Evolutionary conservation across 768 basidiomycete species (phyloP), one percentile per base, ranked within the genome.

Genomic region (Dentipellis fragilis): DNA sequence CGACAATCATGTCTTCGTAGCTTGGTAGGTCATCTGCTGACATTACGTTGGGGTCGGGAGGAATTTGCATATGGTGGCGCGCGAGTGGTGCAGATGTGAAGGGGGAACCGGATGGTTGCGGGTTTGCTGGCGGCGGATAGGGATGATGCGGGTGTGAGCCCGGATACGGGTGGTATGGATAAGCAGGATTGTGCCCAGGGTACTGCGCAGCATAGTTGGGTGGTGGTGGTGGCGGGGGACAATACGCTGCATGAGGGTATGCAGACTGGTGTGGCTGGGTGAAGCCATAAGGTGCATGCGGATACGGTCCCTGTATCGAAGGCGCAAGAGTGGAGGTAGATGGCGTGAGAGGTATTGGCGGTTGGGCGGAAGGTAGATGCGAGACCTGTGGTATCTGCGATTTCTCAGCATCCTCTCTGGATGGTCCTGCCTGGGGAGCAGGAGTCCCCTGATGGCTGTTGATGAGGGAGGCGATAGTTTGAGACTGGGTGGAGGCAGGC

Each of bases 1-100:
- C 86, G 10, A 85, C 87, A 16, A 93, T 87, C 91, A 93, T 93
- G 59, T 93, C 90, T 64, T 93, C 90, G 56, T 93, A 93, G 59
- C 85, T 87, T 7, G 90, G 90, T 50, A 93, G 74, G 62, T 89
- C 80, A n/a, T 76, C 77, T 0, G 67, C 10, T 17, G 52, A 29
- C 54, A 54, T 52, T 51, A 64, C 56, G 21, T 57, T 67, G 7
- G 60, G 62, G 45, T 60, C 66, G 2, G 66, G 62, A 21, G 65
- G 65, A 17, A 64, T 51, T 4, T 66, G 42, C 11, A 58, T 51
- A 3, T 46, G 57, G 17, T 58, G 59, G 11, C 51, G 62, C 34
- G 56, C 49, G 50, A 62, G 52, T 40, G 63, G 60, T 51, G 56
- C 37, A 39, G 57, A 51, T 34, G 58, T 37, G 66, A 58, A 36